Percentiles rank a stretch among this genome's conserved stretches.
These are phyloP conservation scores for Perilla frutescens DNA, from an alignment of 257 asterid genomes.

Conservation along the genomic window DNA sequence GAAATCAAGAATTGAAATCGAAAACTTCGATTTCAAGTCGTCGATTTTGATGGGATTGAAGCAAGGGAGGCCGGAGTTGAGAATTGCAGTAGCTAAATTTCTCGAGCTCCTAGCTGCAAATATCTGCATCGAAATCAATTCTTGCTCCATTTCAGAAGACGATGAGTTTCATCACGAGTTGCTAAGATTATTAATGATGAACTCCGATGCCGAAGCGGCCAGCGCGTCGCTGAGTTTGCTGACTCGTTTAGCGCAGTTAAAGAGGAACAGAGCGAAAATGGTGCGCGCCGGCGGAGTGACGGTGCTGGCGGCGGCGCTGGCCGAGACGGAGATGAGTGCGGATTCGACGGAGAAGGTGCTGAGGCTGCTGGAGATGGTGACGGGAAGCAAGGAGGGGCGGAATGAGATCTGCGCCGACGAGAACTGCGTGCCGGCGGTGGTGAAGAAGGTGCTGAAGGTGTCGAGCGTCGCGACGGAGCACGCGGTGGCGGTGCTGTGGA, in stretches of 20 bases:
- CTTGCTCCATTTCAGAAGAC: conserved; percentile 43
- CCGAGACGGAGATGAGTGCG: conserved; percentile 52
- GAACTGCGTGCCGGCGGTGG: conserved; percentile 52
- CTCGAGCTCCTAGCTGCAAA: conserved; percentile 43
- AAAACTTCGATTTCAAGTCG: conserved; percentile 31
- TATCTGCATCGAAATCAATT: conserved; percentile 30
- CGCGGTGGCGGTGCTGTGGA: conserved; percentile 78
- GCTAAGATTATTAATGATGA: conserved; percentile 44
- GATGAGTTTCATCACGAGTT: conserved; percentile 52
- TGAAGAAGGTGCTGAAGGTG: conserved; percentile 69
- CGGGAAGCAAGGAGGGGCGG: conserved; percentile 75
- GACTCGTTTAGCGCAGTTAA: conserved; percentile 43
- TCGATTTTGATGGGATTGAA: conserved; percentile 37
- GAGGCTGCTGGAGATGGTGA: conserved; percentile 56
- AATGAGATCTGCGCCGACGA: conserved; percentile 51
- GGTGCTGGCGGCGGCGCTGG: conserved; percentile 48
- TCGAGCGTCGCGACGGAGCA: conserved; percentile 73
- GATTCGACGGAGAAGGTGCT: conserved; percentile 53
- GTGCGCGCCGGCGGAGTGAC: conserved; percentile 61
- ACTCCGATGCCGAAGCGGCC: conserved; percentile 41
- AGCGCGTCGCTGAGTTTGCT: conserved; percentile 54
- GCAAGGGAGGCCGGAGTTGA: conserved; percentile 48
- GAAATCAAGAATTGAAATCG: conserved; percentile 19
- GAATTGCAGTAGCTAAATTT: conserved; percentile 44
- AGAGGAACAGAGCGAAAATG: conserved; percentile 47